Percentiles rank a stretch among this genome's conserved stretches.
Evolutionary conservation across 805 yeast genomes (phyloP).

Genomic region (Spathaspora sp.): DNA sequence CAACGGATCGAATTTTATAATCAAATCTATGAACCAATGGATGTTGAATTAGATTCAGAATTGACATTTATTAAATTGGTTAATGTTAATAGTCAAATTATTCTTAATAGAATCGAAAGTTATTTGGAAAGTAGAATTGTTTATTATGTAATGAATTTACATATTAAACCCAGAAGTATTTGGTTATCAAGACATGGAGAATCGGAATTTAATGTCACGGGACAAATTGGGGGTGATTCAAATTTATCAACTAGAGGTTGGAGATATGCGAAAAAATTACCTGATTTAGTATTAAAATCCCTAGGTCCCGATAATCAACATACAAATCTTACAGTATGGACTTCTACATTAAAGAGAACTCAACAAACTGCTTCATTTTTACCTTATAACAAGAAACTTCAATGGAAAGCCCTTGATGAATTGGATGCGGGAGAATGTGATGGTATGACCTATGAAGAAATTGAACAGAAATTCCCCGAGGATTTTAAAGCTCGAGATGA

Average conservation of each 20-base stretch:
- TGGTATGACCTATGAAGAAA: conserved; percentile 94
- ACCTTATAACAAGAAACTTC: conserved; percentile 71
- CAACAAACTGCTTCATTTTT: conserved; percentile 85
- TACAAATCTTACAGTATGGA: conserved; percentile 81
- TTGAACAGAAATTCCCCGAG: conserved; percentile 80
- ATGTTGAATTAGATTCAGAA: conserved; percentile 51
- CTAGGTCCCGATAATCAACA: conserved; percentile 53
- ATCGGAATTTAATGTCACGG: conserved; percentile 84
- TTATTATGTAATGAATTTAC: conserved; percentile 92
- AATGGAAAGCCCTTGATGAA: conserved; percentile 97
- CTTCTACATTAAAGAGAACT: conserved; percentile 86
- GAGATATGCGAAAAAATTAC: conserved; percentile 77
- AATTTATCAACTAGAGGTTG: conserved; percentile 79
- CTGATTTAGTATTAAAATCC: conserved; percentile 66
- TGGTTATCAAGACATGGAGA: conserved; percentile 98
- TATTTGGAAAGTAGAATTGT: conserved; percentile 91
- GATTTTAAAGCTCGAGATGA: conserved; percentile 96
- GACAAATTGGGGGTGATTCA: conserved; percentile 95
- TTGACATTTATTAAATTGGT: conserved; percentile 83
- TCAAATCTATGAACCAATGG: conserved; percentile 72
- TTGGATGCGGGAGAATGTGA: conserved; percentile 97
- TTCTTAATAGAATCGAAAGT: conserved; percentile 81
- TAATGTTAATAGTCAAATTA: conserved; percentile 84
- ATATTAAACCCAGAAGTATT: conserved; percentile 85
- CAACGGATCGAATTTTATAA: conserved; percentile 74